Evolutionary conservation across 257 asterid genomes (phyloP), one percentile per base, ranked within the genome.

Genomic region (Anisodus tanguticus): DNA sequence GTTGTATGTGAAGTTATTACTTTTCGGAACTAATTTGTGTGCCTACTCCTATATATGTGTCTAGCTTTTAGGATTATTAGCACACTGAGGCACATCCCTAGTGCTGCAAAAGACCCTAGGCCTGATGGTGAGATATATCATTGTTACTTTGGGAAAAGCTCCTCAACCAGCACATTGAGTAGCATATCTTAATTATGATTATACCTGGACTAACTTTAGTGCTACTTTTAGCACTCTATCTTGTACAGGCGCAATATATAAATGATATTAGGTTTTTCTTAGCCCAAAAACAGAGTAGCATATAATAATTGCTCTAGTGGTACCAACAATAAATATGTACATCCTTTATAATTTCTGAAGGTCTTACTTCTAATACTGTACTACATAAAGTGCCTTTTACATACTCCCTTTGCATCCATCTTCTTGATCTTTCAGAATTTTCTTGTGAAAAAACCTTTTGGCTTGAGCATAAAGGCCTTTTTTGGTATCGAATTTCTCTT

Each of bases 1-100:
- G 35, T 45, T 79, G 45, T 71, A 55, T 53, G 53, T 26, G 63
- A 53, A 76, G 26, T 77, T 19, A 31, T 16, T 49, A 66, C 26
- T 43, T 76, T 86, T 77, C 16, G 60, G 59, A 57, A 16, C 51
- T 62, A 68, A 66, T 68, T 57, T 69, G 54, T 77, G 26, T 64
- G 37, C 55, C 35, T 39, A 70, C 84, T 83, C 47, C 39, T 69
- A 77, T 31, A 31, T 84, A 60, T 45, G 5, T 82, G 43, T 86
- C 57, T 43, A 79, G 45, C 58, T 72, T 7, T 17, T 83, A 84
- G 49, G 60, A 80, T 51, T 35, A 35, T 47, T 13, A 31, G 81
- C 85, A 71, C 5, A 76, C 5, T 53, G 26, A 51, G 31, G 47
- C 8, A 12, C 62, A 74, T 53, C 81, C 63, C 26, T 2, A 13